Evolutionary conservation across 352 stramenopile species (phyloP), one percentile per base, ranked within the genome.

Genomic region (Pilasporangium apinafurcum): DNA sequence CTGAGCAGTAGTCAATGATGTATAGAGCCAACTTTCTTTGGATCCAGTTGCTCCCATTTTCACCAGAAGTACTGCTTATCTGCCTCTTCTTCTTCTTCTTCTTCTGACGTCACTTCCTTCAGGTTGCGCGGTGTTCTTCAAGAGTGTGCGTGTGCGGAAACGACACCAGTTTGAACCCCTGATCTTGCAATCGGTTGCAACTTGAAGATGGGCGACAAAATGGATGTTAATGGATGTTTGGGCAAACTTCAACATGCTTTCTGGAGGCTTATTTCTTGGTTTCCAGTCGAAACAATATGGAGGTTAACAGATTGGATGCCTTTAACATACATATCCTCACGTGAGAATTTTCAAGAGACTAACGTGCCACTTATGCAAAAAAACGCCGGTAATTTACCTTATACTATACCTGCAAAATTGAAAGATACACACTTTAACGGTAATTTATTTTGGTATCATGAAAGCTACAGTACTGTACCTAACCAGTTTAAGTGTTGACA

Each of bases 401-500:
- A n/a, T n/a, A n/a, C n/a, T n/a, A n/a, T n/a, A n/a, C n/a, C n/a
- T n/a, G n/a, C n/a, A n/a, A n/a, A n/a, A n/a, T n/a, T n/a, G n/a
- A n/a, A n/a, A n/a, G n/a, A n/a, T n/a, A n/a, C n/a, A n/a, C n/a
- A n/a, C n/a, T n/a, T n/a, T n/a, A n/a, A n/a, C n/a, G n/a, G n/a
- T n/a, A n/a, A n/a, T n/a, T n/a, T n/a, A n/a, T n/a, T n/a, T n/a
- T n/a, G n/a, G n/a, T n/a, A n/a, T n/a, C n/a, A n/a, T n/a, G n/a
- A n/a, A n/a, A n/a, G n/a, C n/a, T n/a, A n/a, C n/a, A n/a, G n/a
- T n/a, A n/a, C n/a, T n/a, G n/a, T n/a, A n/a, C n/a, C n/a, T n/a
- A n/a, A n/a, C n/a, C n/a, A n/a, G 8, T n/a, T 60, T 58, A 76
- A 16, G 69, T 62, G 49, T 83, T 74, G 34, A 93, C 79, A 28